Evolutionary conservation across 2,329 filamentous ascomycete species (phyloP).

Genomic region (Monosporascus sp.): DNA sequence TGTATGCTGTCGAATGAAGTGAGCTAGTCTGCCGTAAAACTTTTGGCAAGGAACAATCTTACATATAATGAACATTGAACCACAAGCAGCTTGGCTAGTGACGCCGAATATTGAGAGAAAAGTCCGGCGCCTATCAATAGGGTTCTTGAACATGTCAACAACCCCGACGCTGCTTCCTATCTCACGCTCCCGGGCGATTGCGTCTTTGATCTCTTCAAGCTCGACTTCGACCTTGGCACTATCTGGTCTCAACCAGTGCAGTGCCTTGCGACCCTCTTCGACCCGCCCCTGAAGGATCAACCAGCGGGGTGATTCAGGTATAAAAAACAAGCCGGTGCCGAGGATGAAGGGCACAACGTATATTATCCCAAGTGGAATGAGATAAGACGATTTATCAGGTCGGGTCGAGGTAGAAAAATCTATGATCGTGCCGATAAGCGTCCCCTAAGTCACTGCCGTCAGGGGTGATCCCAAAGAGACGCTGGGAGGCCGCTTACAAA

Average conservation of each 20-base stretch:
- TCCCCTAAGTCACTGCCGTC: conserved; percentile 28
- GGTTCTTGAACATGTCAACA: conserved; percentile 39
- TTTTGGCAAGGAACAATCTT: neutral
- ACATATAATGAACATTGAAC: conserved; percentile 42
- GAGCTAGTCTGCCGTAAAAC: neutral
- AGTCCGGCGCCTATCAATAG: conserved; percentile 38
- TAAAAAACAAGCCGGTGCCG: conserved; percentile 23
- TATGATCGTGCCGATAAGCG: conserved; percentile 37
- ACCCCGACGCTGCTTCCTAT: conserved; percentile 30
- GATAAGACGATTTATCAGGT: conserved; percentile 24
- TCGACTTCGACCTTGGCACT: conserved; percentile 26
- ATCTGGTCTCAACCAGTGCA: conserved; percentile 31
- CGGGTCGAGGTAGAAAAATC: conserved; percentile 31
- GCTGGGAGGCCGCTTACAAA: conserved; percentile 25
- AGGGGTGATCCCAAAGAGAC: neutral
- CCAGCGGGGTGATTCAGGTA: conserved; percentile 29
- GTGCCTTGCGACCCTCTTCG: conserved; percentile 28
- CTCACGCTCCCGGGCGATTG: conserved; percentile 29
- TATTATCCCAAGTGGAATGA: conserved; percentile 27
- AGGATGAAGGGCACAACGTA: conserved; percentile 25
- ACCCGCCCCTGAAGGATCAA: conserved; percentile 21
- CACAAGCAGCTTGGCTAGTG: conserved; percentile 39
- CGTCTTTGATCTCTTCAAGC: conserved; percentile 27
- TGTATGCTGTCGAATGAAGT: conserved; percentile 32
- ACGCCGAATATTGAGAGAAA: conserved; percentile 36